A percentile compares a stretch with the other conserved stretches of the same genome.
These are phyloP conservation scores for Vigna hirtella DNA, from an alignment of 306 rosid species.

Conservation along the genomic window DNA sequence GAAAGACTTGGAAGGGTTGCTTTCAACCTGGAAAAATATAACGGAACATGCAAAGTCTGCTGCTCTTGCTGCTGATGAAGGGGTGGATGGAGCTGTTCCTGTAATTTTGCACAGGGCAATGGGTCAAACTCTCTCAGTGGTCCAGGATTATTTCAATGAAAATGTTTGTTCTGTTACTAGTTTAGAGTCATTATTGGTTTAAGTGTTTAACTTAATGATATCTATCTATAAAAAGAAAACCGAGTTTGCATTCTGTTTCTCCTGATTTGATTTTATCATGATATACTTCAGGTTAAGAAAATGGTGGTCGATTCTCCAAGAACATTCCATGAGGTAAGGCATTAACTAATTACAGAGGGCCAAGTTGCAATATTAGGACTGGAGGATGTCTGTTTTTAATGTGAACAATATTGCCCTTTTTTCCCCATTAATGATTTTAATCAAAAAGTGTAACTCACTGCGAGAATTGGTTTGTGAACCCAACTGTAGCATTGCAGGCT, in stretches of 20 bases:
- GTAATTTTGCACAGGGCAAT: conserved; percentile 84
- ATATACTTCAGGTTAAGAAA: conserved; percentile 71
- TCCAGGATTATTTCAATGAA: conserved; percentile 92
- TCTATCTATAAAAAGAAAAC: conserved; percentile 30
- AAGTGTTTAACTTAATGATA: background rate
- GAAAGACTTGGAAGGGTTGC: conserved; percentile 85
- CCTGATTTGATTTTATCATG: conserved; percentile 46
- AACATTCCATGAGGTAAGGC: conserved; percentile 90
- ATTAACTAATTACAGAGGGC: conserved; percentile 31
- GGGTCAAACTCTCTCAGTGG: conserved; percentile 98
- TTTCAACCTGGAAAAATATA: conserved; percentile 88
- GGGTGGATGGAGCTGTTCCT: conserved; percentile 95
- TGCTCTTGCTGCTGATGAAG: conserved; percentile 98
- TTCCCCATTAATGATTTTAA: conserved; percentile 14
- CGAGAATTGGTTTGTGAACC: conserved; percentile 25
- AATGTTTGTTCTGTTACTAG: conserved; percentile 57
- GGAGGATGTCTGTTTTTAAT: conserved; percentile 24
- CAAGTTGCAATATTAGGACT: conserved; percentile 30
- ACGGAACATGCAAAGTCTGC: conserved; percentile 88
- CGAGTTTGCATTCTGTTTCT: conserved; percentile 28
- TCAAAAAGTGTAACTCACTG: conserved; percentile 5
- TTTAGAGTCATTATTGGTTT: conserved; percentile 35
- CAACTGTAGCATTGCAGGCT: conserved; percentile 27
- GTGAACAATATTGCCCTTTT: conserved; percentile 24
- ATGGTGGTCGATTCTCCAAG: conserved; percentile 95